Evolutionary conservation across 441 rosid species (phyloP).

Genomic region (Corymbia calophylla): DNA sequence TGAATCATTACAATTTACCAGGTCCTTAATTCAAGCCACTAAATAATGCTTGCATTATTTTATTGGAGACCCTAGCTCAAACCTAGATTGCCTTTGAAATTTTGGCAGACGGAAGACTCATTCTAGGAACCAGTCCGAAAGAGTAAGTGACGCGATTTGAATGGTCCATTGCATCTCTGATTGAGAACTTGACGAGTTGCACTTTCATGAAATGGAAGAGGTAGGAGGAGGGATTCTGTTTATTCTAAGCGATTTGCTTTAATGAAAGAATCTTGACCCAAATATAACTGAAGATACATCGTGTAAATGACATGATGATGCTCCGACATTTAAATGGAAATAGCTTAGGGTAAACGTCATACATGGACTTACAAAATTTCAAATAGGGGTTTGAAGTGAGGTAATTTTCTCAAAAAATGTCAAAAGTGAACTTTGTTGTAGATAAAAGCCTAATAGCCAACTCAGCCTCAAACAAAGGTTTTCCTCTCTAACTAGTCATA

Average conservation of each 20-base stretch:
- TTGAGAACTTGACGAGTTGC: neutral
- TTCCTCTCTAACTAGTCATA: neutral
- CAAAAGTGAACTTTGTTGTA: neutral
- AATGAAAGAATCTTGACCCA: neutral
- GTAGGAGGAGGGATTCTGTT: neutral
- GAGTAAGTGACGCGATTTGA: neutral
- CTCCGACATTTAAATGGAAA: too few relatives aligned
- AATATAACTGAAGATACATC: neutral
- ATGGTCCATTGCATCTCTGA: neutral
- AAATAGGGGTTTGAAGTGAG: too few relatives aligned
- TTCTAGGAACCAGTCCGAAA: neutral
- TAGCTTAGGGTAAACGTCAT: neutral
- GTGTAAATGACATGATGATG: neutral
- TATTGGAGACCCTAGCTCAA: neutral
- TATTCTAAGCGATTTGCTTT: neutral
- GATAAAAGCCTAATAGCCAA: neutral
- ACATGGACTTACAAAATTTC: neutral
- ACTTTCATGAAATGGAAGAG: neutral
- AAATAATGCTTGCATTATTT: neutral
- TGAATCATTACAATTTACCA: neutral
- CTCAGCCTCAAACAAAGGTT: rapidly evolving
- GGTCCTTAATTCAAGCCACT: neutral
- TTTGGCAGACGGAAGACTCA: neutral
- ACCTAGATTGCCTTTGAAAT: neutral
- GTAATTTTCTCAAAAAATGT: too few relatives aligned